Percentiles rank a stretch among this genome's conserved stretches.
These are phyloP conservation scores for Ogataea siamensis DNA, from an alignment of 805 yeast species.

Conservation along the genomic window DNA sequence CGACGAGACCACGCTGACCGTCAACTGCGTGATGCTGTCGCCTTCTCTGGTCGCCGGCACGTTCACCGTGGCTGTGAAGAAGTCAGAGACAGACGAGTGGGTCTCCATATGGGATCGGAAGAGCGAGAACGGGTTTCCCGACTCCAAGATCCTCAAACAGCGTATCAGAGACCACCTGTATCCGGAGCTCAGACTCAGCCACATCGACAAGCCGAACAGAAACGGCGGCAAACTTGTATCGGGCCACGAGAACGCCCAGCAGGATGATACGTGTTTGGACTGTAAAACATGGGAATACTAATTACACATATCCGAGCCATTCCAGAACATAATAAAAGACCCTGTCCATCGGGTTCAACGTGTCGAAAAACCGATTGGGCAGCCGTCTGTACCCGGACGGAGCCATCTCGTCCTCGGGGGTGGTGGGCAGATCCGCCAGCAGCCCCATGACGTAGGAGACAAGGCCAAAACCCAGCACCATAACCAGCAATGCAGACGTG, in stretches of 20 bases:
- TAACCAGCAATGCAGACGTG: background rate
- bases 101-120: constrained; percentile 60
- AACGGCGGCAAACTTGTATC: constrained; percentile 23
- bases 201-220: constrained; percentile 47
- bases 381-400: constrained; percentile 21
- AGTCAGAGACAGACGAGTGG: constrained; percentile 27
- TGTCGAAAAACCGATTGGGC: constrained; percentile 18
- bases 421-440: constrained; percentile 17
- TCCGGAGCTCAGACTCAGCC: constrained; percentile 59
- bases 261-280: constrained; percentile 30
- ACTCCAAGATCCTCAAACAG: constrained; percentile 73
- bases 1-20: constrained; percentile 40
- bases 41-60: constrained; percentile 51
- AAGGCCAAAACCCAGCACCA: constrained; percentile 2
- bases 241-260: constrained; percentile 7
- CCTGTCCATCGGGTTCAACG: constrained; percentile 16
- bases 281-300: constrained; percentile 33
- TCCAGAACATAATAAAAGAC: constrained; percentile 14
- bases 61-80: constrained; percentile 56
- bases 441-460: constrained; percentile 18
- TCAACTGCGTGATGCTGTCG: constrained; percentile 51
- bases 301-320: constrained; percentile 14
- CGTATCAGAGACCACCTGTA: constrained; percentile 57
- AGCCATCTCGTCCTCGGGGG: constrained; percentile 14
- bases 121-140: constrained; percentile 76